phyloP scores from a whole-genome alignment of 2,329 filamentous ascomycete genomes.

The Trichoderma sp. region DNA sequence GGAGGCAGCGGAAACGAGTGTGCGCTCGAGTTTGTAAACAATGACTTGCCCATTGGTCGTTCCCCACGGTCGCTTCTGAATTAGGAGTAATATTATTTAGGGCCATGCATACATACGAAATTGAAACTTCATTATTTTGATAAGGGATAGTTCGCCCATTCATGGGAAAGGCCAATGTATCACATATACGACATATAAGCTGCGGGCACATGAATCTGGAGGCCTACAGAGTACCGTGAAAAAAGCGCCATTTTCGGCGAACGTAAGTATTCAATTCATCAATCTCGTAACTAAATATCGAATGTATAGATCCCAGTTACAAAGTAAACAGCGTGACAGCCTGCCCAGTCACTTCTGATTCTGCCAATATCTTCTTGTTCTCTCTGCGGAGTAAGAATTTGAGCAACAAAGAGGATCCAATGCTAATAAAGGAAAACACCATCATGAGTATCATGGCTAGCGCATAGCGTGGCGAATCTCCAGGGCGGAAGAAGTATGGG shows the following conservation, averaged over 20 bases:
- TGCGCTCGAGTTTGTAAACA: neutral
- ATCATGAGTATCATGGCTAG: conserved; percentile 41
- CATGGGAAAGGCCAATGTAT: neutral
- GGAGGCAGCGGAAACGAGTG: neutral
- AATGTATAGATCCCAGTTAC: neutral
- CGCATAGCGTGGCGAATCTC: conserved; percentile 45
- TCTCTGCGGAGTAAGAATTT: conserved; percentile 13
- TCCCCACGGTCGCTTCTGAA: neutral
- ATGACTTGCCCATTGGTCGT: neutral
- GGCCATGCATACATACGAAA: neutral
- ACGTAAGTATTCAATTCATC: neutral
- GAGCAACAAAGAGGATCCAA: neutral
- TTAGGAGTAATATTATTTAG: neutral
- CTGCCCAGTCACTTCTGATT: conserved; percentile 9
- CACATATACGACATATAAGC: neutral
- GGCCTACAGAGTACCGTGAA: neutral
- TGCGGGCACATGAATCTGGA: neutral
- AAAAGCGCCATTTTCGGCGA: neutral
- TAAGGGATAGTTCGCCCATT: neutral
- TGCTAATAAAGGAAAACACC: conserved; percentile 20
- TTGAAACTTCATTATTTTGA: neutral
- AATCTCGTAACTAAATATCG: neutral
- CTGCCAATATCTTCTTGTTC: conserved; percentile 6
- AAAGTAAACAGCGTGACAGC: conserved; percentile 7
- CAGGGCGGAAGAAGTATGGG: conserved; percentile 47